phyloP scores from a whole-genome alignment of 1,139 yeast genomes.

The Spathaspora sp. region DNA sequence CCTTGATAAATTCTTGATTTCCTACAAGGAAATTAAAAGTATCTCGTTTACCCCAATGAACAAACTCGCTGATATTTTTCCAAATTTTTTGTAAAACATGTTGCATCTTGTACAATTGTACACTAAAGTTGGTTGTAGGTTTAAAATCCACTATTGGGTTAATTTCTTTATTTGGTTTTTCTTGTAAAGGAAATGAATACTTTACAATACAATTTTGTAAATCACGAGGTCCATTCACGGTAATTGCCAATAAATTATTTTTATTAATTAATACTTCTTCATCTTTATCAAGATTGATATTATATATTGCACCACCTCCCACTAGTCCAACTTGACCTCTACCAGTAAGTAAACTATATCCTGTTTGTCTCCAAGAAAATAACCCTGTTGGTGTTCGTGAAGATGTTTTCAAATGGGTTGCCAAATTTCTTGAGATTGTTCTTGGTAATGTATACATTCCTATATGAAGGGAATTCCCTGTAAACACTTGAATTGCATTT shows the following conservation, averaged over 20 bases:
- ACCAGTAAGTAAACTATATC: conserved; percentile 53
- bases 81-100: neutral
- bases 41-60: conserved; percentile 3
- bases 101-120: neutral
- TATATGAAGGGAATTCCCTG: conserved; percentile 50
- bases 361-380: conserved; percentile 29
- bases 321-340: conserved; percentile 59
- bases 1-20: conserved; percentile 41
- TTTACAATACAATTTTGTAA: conserved; percentile 36
- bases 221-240: conserved; percentile 51
- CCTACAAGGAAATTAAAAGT: conserved; percentile 27
- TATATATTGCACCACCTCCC: conserved; percentile 58
- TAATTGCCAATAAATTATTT: conserved; percentile 49
- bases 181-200: conserved; percentile 20
- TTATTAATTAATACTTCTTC: conserved; percentile 53
- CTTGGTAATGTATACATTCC: conserved; percentile 40
- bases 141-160: conserved; percentile 2
- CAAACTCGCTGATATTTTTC: conserved; percentile 4
- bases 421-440: conserved; percentile 33
- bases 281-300: conserved; percentile 39
- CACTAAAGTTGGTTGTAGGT: conserved; percentile 2
- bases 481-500: conserved; percentile 47
- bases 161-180: neutral
- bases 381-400: conserved; percentile 36
- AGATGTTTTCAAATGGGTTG: conserved; percentile 23